Percentiles rank a stretch among this genome's conserved stretches.
Evolutionary conservation across 106 monocot genomes (phyloP).

Genomic region (Phalaenopsis equestris): DNA sequence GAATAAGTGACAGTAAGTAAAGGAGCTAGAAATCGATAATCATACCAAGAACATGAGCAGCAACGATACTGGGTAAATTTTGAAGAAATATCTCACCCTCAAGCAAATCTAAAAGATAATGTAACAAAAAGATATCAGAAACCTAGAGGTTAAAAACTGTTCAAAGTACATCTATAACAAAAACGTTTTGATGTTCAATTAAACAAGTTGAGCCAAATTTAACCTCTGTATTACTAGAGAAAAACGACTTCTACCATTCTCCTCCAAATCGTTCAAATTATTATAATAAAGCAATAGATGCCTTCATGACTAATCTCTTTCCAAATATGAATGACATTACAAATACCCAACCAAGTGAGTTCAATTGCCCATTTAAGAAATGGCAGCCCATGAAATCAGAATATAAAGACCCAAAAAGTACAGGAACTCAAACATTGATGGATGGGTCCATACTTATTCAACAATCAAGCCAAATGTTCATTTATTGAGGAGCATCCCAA

Average conservation of each 20-base stretch:
- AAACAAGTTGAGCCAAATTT: not conserved
- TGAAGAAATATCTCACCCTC: conserved; percentile 99
- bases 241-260: not conserved
- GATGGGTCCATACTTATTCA: too few species aligned
- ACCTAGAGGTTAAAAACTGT: not conserved
- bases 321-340: not conserved
- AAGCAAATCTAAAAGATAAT: conserved; percentile 60
- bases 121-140: not conserved
- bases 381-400: not conserved
- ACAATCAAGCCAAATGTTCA: too few species aligned
- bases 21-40: not conserved
- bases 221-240: not conserved
- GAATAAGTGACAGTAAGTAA: not conserved
- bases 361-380: not conserved
- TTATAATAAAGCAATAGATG: not conserved
- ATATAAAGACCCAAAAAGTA: not conserved
- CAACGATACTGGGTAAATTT: conserved; percentile 84
- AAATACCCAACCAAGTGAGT: not conserved
- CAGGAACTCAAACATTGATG: too few species aligned
- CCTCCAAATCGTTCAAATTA: not conserved
- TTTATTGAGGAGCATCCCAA: too few species aligned
- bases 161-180: not conserved
- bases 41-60: conserved; percentile 90
- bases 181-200: not conserved
- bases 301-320: not conserved